Conservation (phyloP, 306 rosid genomes). For the Quercus ilex region DNA sequence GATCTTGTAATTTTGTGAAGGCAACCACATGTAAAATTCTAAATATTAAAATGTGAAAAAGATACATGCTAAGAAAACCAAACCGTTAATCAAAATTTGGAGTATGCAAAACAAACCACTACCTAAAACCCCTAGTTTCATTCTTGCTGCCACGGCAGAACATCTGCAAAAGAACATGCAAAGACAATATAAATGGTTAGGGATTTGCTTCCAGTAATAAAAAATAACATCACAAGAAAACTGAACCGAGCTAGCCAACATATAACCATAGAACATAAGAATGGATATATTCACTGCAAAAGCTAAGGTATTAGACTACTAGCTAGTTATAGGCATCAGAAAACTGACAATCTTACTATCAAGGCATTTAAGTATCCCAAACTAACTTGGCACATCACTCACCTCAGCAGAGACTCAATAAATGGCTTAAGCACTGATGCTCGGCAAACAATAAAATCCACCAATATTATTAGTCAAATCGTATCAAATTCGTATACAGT, state of each 20-base stretch:
- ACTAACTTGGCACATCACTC: not conserved
- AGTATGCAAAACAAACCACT: constrained; percentile 24
- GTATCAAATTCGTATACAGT: not conserved
- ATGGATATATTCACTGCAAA: not conserved
- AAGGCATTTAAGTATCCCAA: not conserved
- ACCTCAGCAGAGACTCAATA: not conserved
- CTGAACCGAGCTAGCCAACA: not conserved
- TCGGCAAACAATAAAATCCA: not conserved
- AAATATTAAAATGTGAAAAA: not conserved
- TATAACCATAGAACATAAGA: not conserved
- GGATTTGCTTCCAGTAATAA: not conserved
- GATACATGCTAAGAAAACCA: not conserved
- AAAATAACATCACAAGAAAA: not conserved
- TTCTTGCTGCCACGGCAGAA: constrained; percentile 94
- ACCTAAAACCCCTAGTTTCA: constrained; percentile 95
- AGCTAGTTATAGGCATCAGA: not conserved
- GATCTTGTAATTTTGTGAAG: not conserved
- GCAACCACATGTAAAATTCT: not conserved
- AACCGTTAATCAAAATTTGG: constrained; percentile 2
- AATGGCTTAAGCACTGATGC: not conserved
- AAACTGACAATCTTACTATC: not conserved
- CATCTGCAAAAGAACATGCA: constrained; percentile 52
- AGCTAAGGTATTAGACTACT: not conserved
- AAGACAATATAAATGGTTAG: constrained; percentile 25
- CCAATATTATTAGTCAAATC: not conserved